Base-by-base conservation (phyloP, 768 basidiomycete species). In the Kwoniella bestiolae region DNA sequence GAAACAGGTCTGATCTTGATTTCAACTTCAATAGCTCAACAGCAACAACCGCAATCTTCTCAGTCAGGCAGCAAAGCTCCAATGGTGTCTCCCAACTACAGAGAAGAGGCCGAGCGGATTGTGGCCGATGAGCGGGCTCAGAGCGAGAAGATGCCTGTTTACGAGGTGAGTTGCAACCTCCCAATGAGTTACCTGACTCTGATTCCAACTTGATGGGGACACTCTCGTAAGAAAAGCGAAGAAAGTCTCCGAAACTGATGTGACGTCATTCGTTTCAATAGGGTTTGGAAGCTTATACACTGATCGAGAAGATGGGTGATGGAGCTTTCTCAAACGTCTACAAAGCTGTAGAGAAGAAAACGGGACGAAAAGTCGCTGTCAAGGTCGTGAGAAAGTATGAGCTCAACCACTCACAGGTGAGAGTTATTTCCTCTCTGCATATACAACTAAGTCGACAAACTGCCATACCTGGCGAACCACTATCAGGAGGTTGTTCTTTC, bases 311-410 rank as follows among this genome's bases (percentile, higher is more conserved):
- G 73, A 83, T 83, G 82, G 82, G 82, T 31, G 82, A 83, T 74
- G 95, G 95, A 65, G 95, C 95, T 46, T 99, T 99, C 80, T 97
- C 94, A n/a, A 92, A 96, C 78, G 95, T 99, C 8, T 99, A 95
- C 85, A 91, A 91, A 79, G 95, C 93, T 14, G 73, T 90, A 60
- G 91, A 97, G 79, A 84, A 87, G 52, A 83, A 84, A 38, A 89
- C 88, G 11, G 88, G 88, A 45, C 85, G 88, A 75, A 90, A 88
- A 80, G 89, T 94, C 47, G 94, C 94, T 70, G 89, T 88, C 77
- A 90, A 88, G 81, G 90, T 94, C 44, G 94, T 94, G 73, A 88
- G 94, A 89, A 79, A 71, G 86, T 85, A 60, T 62, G 68, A 67
- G 47, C n/a, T 59, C 29, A 67, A 69, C 61, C 73, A 70, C 52